A percentile compares a stretch with the other conserved stretches of the same genome.
phyloP scores from a whole-genome alignment of 495 filamentous ascomycete species.

The Cladorrhinum samala region DNA sequence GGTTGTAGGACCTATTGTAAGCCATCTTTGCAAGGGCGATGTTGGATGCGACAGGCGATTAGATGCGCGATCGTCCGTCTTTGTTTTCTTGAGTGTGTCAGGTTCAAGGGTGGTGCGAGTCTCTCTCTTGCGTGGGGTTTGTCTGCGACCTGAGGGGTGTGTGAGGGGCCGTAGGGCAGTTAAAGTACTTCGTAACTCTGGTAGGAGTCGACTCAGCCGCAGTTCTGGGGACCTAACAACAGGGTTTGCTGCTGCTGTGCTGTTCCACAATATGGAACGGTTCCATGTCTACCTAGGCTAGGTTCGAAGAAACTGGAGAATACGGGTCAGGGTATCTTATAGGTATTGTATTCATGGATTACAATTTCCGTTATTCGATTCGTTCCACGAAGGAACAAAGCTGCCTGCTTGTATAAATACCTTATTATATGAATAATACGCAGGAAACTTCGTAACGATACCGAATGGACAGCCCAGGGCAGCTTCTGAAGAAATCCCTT shows the following conservation, averaged over 20 bases:
- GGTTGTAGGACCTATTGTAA: conserved; percentile 88
- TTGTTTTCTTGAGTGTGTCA: conserved; percentile 19
- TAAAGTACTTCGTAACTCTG: neutral
- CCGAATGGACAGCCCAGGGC: too few species aligned
- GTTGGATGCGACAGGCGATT: conserved; percentile 10
- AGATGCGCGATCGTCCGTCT: conserved; percentile 13
- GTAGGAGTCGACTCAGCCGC: conserved; percentile 14
- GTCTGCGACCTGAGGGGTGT: conserved; percentile 4
- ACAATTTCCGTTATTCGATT: neutral
- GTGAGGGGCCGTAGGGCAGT: neutral
- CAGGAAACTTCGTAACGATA: too few species aligned
- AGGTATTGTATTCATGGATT: neutral
- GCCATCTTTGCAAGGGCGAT: conserved; percentile 57
- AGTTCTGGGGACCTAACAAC: neutral
- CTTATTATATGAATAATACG: too few species aligned
- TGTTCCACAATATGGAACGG: neutral
- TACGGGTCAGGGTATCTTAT: too few species aligned
- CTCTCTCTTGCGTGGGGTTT: neutral
- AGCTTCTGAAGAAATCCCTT: neutral
- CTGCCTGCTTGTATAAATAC: too few species aligned
- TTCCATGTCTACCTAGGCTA: too few species aligned
- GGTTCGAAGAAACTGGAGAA: too few species aligned
- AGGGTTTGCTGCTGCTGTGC: conserved; percentile 1
- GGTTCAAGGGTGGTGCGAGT: conserved; percentile 6
- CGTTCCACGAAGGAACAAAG: neutral